These are phyloP conservation scores for Clonostachys rhizophaga DNA, from an alignment of 2,329 filamentous ascomycete species.

Conservation along the genomic window DNA sequence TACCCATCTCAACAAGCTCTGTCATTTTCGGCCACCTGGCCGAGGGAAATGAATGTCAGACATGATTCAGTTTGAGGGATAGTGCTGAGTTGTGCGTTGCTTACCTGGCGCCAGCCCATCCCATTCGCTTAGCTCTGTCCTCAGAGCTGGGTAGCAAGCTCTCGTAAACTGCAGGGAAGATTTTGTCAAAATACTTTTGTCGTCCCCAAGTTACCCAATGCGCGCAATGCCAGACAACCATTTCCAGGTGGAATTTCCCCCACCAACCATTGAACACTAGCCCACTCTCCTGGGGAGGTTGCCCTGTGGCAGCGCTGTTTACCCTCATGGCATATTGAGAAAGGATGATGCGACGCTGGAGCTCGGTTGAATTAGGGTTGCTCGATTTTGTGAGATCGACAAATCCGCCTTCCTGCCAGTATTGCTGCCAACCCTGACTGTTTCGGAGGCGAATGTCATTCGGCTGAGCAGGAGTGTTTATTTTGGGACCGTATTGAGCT, in stretches of 20 bases:
- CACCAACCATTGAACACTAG: slow-evolving; percentile 42
- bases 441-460: slow-evolving; percentile 14
- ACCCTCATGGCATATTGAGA: slow-evolving; percentile 38
- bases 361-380: slow-evolving; percentile 28
- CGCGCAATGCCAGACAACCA: background rate
- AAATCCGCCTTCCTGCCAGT: slow-evolving; percentile 33
- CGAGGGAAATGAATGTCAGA: no score
- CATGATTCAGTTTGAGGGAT: no score
- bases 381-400: slow-evolving; percentile 29
- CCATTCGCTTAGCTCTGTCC: slow-evolving; percentile 18
- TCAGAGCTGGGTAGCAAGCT: background rate
- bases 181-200: background rate
- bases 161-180: background rate
- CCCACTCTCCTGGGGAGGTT: slow-evolving; percentile 36
- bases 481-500: slow-evolving; percentile 22
- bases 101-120: slow-evolving; percentile 32
- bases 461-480: slow-evolving; percentile 13
- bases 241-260: slow-evolving; percentile 12
- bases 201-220: background rate
- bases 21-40: slow-evolving; percentile 28
- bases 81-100: background rate
- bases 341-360: slow-evolving; percentile 35
- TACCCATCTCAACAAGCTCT: slow-evolving; percentile 12
- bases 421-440: slow-evolving; percentile 19
- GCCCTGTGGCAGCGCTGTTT: slow-evolving; percentile 27